These are phyloP conservation scores for Entophlyctis luteolus DNA, from an alignment of 192 early-diverging fungal genomes.

Conservation along the genomic window DNA sequence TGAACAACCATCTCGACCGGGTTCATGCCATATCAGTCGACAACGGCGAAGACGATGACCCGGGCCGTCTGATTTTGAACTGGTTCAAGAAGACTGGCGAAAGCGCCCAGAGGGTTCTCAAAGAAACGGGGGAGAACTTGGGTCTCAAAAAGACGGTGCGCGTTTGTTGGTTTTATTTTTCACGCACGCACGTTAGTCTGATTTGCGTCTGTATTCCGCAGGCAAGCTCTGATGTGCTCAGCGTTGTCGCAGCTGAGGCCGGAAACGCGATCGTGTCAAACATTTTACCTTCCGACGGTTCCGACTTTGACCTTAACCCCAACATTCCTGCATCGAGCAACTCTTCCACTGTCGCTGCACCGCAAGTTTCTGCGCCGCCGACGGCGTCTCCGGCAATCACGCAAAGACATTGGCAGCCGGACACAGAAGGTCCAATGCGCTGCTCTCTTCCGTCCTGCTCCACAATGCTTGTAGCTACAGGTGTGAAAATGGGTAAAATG, in stretches of 20 bases:
- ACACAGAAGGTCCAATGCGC: slow-evolving; percentile 21
- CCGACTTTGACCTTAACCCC: slow-evolving; percentile 30
- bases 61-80: slow-evolving; percentile 33
- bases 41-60: slow-evolving; percentile 26
- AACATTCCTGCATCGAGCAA: not conserved
- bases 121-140: slow-evolving; percentile 16
- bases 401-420: slow-evolving; percentile 40
- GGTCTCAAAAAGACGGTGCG: slow-evolving; percentile 8
- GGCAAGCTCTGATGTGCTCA: slow-evolving; percentile 14
- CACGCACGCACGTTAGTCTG: no score
- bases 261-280: not conserved
- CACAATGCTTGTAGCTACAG: slow-evolving; percentile 34
- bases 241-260: not conserved
- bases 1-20: slow-evolving; percentile 46
- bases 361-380: not conserved
- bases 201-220: no score
- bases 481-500: slow-evolving; percentile 35
- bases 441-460: slow-evolving; percentile 24
- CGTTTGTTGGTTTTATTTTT: not conserved
- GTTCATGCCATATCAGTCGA: slow-evolving; percentile 17
- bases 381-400: slow-evolving; percentile 17
- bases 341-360: not conserved
- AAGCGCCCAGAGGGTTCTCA: slow-evolving; percentile 18
- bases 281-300: not conserved
- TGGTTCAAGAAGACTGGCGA: slow-evolving; percentile 40